phyloP scores from a whole-genome alignment of 805 yeast species.

The Saccharomycopsis selenospora region DNA sequence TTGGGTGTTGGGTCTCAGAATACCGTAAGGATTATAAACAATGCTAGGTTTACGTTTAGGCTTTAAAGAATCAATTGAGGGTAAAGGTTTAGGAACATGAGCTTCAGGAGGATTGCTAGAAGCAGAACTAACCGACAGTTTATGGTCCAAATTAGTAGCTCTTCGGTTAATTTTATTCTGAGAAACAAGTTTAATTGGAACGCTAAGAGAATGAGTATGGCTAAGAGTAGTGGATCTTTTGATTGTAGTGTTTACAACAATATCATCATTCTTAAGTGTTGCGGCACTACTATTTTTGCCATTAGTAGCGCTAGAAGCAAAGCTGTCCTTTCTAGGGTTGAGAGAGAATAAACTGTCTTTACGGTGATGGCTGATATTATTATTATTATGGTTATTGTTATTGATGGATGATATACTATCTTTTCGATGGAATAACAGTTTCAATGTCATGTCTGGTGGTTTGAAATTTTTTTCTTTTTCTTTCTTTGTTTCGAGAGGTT shows the following conservation, averaged over 20 bases:
- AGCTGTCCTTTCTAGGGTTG: neutral
- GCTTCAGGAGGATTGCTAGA: neutral
- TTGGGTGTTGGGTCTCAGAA: constrained; percentile 1
- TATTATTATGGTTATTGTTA: neutral
- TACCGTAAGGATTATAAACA: constrained; percentile 19
- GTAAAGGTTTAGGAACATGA: constrained; percentile 12
- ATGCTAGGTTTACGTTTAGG: constrained; percentile 6
- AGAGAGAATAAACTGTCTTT: too few relatives aligned
- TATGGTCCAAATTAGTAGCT: neutral
- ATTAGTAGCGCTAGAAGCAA: too few relatives aligned
- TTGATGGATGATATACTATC: neutral
- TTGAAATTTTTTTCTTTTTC: neutral
- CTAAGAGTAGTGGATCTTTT: neutral
- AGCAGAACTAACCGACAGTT: neutral
- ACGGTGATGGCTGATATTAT: too few relatives aligned
- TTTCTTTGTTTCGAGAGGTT: neutral
- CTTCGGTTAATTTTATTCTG: neutral
- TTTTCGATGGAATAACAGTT: neutral
- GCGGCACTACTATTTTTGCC: too few relatives aligned
- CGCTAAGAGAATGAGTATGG: neutral
- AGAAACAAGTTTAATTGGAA: neutral
- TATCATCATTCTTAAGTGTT: neutral
- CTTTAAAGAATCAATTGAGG: constrained; percentile 15
- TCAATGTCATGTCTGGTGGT: neutral
- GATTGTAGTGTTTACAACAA: neutral